Percentiles rank a stretch among this genome's conserved stretches.
These are phyloP conservation scores for Lyophyllum atratum DNA, from an alignment of 768 basidiomycete genomes.

Conservation along the genomic window DNA sequence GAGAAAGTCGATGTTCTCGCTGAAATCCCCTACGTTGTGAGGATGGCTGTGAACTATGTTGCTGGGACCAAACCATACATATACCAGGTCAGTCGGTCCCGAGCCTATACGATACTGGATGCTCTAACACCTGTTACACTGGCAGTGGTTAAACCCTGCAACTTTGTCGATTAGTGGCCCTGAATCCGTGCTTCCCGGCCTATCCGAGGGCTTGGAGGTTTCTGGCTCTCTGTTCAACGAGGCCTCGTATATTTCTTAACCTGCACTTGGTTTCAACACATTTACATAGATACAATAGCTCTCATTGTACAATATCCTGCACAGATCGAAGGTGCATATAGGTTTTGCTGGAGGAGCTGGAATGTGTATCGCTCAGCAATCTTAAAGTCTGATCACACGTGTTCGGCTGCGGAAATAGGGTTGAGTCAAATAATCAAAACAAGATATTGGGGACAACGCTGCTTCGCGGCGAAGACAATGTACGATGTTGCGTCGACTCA, in stretches of 20 bases:
- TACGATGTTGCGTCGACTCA: slow-evolving; percentile 53
- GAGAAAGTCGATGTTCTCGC: slow-evolving; percentile 95
- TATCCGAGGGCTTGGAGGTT: slow-evolving; percentile 47
- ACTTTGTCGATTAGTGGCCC: slow-evolving; percentile 47
- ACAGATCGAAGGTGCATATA: not conserved
- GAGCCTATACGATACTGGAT: slow-evolving; percentile 16
- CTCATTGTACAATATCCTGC: slow-evolving; percentile 41
- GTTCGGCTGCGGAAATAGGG: not conserved
- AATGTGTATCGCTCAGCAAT: not conserved
- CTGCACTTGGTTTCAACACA: slow-evolving; percentile 48
- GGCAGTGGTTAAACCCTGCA: slow-evolving; percentile 53
- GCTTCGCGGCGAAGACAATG: slow-evolving; percentile 31
- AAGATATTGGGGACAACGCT: not conserved
- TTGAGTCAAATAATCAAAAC: not conserved
- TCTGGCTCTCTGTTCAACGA: slow-evolving; percentile 84
- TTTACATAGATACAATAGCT: slow-evolving; percentile 84
- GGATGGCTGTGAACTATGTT: slow-evolving; percentile 91
- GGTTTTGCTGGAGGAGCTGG: not conserved
- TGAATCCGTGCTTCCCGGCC: slow-evolving; percentile 37
- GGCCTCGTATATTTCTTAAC: slow-evolving; percentile 82
- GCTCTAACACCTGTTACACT: slow-evolving; percentile 31
- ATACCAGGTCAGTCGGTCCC: slow-evolving; percentile 71
- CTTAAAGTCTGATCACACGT: not conserved
- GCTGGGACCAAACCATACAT: slow-evolving; percentile 93
- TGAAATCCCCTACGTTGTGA: slow-evolving; percentile 84